A percentile compares a stretch with the other conserved stretches of the same genome.
These are phyloP conservation scores for Luzula sylvatica DNA, from an alignment of 176 grass and related monocot genomes.

Conservation along the genomic window DNA sequence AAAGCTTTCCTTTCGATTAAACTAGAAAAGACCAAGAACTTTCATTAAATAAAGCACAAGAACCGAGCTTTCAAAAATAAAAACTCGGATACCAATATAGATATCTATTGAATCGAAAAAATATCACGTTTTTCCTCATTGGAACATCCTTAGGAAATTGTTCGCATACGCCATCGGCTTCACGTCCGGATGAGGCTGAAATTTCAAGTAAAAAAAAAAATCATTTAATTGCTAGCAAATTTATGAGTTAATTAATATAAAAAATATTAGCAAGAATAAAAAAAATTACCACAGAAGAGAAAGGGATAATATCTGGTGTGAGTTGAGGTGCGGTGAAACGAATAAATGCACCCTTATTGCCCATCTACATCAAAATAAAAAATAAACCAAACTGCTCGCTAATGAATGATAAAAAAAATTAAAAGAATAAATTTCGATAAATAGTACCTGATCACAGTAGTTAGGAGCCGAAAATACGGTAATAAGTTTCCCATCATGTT, in stretches of 20 bases:
- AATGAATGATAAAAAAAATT: too few species aligned
- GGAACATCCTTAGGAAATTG: conserved; percentile 63
- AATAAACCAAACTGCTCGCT: background rate
- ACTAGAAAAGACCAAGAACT: background rate
- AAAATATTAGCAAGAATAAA: background rate
- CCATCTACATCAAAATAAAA: conserved; percentile 50
- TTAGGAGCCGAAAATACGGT: conserved; percentile 86
- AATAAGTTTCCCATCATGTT: conserved; percentile 86
- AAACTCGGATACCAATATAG: background rate
- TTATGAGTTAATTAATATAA: background rate
- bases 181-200: conserved; percentile 65
- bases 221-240: background rate
- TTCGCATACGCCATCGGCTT: conserved; percentile 71
- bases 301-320: conserved; percentile 61
- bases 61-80: conserved; percentile 1
- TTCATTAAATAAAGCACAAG: too few species aligned
- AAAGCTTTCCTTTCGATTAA: conserved; percentile 1
- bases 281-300: conserved; percentile 38
- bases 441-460: conserved; percentile 75
- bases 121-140: conserved; percentile 20
- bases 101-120: background rate
- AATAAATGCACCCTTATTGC: conserved; percentile 93
- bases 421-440: background rate
- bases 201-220: conserved; percentile 12
- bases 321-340: conserved; percentile 51